phyloP scores from a whole-genome alignment of 2,329 filamentous ascomycete species.

The Exophiala alcalophila region DNA sequence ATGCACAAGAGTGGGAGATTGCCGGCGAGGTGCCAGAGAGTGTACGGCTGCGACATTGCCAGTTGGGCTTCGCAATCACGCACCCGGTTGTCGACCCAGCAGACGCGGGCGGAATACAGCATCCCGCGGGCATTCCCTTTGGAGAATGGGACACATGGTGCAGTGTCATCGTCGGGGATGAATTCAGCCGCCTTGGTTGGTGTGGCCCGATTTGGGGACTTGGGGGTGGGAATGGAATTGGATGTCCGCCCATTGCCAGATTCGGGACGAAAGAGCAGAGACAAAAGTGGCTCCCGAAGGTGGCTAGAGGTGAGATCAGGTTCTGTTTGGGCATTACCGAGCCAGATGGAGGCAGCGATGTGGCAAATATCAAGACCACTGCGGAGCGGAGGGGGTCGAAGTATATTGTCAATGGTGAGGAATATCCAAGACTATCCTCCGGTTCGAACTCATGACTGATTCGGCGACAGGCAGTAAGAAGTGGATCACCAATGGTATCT shows the following conservation, averaged over 20 bases:
- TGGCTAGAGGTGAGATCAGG: slow-evolving; percentile 64
- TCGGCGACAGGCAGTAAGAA: slow-evolving; percentile 62
- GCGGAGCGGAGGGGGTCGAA: slow-evolving; percentile 64
- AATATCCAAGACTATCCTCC: background rate
- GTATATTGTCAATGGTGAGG: slow-evolving; percentile 65
- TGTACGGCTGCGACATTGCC: slow-evolving; percentile 63
- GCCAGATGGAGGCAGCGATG: slow-evolving; percentile 70
- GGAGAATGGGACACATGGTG: slow-evolving; percentile 74
- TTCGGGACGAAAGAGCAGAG: slow-evolving; percentile 63
- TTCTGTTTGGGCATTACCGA: slow-evolving; percentile 77
- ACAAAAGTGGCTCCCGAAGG: slow-evolving; percentile 63
- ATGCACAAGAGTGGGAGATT: slow-evolving; percentile 70
- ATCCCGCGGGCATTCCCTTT: slow-evolving; percentile 63
- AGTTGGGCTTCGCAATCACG: slow-evolving; percentile 65
- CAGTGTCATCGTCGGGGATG: slow-evolving; percentile 66
- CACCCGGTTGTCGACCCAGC: slow-evolving; percentile 66
- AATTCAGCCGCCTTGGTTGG: slow-evolving; percentile 65
- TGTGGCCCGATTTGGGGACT: slow-evolving; percentile 54
- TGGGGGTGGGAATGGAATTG: slow-evolving; percentile 68
- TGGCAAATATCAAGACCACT: slow-evolving; percentile 68
- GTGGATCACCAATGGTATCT: slow-evolving; percentile 75
- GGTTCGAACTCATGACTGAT: background rate
- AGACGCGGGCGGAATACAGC: slow-evolving; percentile 63
- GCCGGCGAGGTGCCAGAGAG: slow-evolving; percentile 60
- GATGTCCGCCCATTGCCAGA: slow-evolving; percentile 66